These are phyloP conservation scores for Thielaviopsis ethacetica DNA, from an alignment of 2,329 filamentous ascomycete genomes.

Conservation along the genomic window DNA sequence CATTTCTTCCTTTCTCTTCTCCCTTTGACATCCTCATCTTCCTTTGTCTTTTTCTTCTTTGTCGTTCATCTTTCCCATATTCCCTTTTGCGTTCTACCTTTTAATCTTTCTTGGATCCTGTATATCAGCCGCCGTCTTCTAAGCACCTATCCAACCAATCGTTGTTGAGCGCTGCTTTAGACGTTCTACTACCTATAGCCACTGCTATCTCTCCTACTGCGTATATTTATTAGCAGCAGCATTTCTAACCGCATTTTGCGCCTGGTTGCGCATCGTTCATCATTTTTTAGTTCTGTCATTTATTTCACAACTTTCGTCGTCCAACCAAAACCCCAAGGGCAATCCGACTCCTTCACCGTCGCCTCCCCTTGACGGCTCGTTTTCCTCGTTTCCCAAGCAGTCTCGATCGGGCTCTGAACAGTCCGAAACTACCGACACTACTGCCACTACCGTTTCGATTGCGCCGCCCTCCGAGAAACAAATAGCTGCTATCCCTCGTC, in stretches of 20 bases:
- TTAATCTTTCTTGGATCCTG: neutral
- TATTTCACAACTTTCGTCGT: constrained; percentile 61
- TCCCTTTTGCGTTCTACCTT: neutral
- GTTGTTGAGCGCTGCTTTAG: neutral
- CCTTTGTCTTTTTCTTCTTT: neutral
- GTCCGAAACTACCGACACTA: neutral
- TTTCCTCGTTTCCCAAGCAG: constrained; percentile 14
- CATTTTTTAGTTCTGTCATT: constrained; percentile 57
- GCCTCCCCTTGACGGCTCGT: constrained; percentile 21
- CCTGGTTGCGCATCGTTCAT: constrained; percentile 1
- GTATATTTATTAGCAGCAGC: neutral
- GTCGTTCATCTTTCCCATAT: neutral
- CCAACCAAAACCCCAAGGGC: constrained; percentile 23
- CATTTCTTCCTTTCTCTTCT: neutral
- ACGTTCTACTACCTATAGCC: neutral
- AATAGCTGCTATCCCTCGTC: constrained; percentile 4
- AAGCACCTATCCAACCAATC: neutral
- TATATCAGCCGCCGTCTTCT: no score
- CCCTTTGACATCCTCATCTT: neutral
- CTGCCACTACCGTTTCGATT: neutral
- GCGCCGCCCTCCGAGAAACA: neutral
- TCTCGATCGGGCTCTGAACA: constrained; percentile 4
- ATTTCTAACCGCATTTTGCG: constrained; percentile 5
- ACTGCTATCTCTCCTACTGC: neutral
- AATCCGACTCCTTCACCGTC: constrained; percentile 29